phyloP scores from a whole-genome alignment of 345 rosid species.

The Linum tenue region DNA sequence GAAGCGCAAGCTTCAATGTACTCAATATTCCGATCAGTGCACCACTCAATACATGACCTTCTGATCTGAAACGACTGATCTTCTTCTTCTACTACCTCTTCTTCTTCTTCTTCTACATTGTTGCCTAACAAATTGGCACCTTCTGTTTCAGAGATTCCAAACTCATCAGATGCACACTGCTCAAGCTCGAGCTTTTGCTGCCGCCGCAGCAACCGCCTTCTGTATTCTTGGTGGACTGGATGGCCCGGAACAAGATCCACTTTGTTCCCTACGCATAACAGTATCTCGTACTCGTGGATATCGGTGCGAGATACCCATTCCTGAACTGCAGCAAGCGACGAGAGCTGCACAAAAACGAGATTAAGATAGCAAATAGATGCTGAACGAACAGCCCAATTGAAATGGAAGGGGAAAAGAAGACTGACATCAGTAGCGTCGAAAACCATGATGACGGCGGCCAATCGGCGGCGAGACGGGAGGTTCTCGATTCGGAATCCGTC shows the following conservation, averaged over 20 bases:
- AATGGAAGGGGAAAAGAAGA: neutral
- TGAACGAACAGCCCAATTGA: neutral
- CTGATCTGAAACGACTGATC: slow-evolving; percentile 41
- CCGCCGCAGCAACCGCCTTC: slow-evolving; percentile 34
- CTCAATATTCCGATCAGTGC: slow-evolving; percentile 56
- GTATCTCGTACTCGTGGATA: slow-evolving; percentile 46
- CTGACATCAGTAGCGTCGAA: slow-evolving; percentile 64
- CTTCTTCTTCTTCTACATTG: slow-evolving; percentile 9
- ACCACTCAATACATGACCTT: slow-evolving; percentile 73
- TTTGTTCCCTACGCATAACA: slow-evolving; percentile 80
- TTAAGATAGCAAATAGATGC: neutral
- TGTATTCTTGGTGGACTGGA: slow-evolving; percentile 69
- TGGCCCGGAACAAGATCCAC: slow-evolving; percentile 67
- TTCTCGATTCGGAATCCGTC: slow-evolving; percentile 35
- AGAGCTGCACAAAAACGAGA: slow-evolving; percentile 37
- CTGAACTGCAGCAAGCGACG: slow-evolving; percentile 55
- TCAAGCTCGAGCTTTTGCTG: slow-evolving; percentile 12
- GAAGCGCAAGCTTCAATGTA: slow-evolving; percentile 88
- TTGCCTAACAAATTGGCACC: slow-evolving; percentile 55
- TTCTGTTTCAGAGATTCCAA: slow-evolving; percentile 68
- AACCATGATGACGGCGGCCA: slow-evolving; percentile 79
- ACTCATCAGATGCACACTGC: slow-evolving; percentile 27
- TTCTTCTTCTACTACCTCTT: slow-evolving; percentile 3
- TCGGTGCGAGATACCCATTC: slow-evolving; percentile 64
- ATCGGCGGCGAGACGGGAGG: slow-evolving; percentile 32